Percentiles rank a stretch among this genome's conserved stretches.
Evolutionary conservation across 257 asterid genomes (phyloP).

Genomic region (Jaltomata sinuosa): DNA sequence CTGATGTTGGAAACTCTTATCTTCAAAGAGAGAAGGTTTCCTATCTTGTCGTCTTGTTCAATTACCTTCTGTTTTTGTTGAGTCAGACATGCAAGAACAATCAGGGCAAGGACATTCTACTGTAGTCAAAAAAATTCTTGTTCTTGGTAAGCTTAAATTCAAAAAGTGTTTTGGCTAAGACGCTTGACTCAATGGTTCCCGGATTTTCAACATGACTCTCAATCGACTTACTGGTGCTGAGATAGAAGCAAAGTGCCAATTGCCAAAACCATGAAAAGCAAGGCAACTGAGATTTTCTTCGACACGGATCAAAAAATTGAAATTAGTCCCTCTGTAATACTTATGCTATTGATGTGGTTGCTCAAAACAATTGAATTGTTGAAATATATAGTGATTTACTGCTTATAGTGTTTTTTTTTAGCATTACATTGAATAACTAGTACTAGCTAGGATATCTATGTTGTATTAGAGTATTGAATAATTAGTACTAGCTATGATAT

Average conservation of each 20-base stretch:
- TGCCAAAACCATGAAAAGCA: background rate
- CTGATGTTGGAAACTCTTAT: background rate
- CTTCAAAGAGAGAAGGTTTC: background rate
- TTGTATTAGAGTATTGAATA: background rate
- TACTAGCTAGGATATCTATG: background rate
- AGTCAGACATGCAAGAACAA: background rate
- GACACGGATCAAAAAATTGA: background rate
- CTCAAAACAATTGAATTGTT: background rate
- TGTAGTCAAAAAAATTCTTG: background rate
- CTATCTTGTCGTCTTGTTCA: background rate
- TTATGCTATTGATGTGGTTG: background rate
- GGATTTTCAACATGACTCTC: background rate
- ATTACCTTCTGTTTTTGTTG: background rate
- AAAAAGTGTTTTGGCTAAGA: background rate
- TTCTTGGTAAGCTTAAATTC: background rate
- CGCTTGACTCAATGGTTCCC: background rate
- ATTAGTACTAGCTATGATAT: background rate
- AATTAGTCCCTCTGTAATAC: background rate
- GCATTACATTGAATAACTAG: background rate
- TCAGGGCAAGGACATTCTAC: constrained; percentile 1
- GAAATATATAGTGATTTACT: background rate
- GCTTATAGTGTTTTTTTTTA: background rate
- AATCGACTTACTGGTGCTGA: background rate
- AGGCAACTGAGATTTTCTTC: background rate
- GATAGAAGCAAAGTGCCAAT: background rate